Evolutionary conservation across 1,284 basidiomycete species (phyloP), one percentile per base, ranked within the genome.

Genomic region (Fomitopsis palustris): DNA sequence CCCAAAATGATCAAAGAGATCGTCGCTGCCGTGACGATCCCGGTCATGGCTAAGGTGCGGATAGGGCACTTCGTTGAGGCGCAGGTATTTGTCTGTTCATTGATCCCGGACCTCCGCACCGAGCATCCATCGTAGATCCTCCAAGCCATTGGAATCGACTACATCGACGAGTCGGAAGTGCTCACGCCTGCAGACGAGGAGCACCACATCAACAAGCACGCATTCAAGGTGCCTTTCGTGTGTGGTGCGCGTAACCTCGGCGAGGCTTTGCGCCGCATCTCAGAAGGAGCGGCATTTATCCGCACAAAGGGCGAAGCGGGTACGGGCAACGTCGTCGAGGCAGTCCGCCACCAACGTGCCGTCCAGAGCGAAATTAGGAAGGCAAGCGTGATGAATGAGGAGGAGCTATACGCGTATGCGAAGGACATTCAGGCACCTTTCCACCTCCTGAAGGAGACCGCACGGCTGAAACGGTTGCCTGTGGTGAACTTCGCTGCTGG

Each of bases 11-110:
- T 99, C 81, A 98, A 98, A 76, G 85, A 92, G 72, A 98, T 98
- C 74, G 90, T 95, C 66, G 90, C 88, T 59, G 86, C 92, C 31
- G 93, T 96, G 51, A 95, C 93, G 25, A 95, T 97, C 69, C 95
- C 90, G 25, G 90, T 92, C 69, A 95, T 95, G 92, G 93, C 93
- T 56, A 95, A 96, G 78, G 90, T 88, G 61, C 88, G 97, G 66
- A 98, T 99, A 74, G 97, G 96, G 1, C 96, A 99, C 78, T 92
- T 96, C 67, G 96, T 96, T 61, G 96, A 97, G 77, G 94, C 94
- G 6, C 94, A 96, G 81, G 90, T 90, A 67, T 56, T 69, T 59
- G 8, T 43, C 33, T 49, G 43, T n/a, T 59, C 47, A 33, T 58
- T 53, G 19, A 31, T 58, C 29, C 37, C n/a, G 10, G 33, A n/a